These are phyloP conservation scores for Fusarium nanum DNA, from an alignment of 2,329 filamentous ascomycete genomes.

Conservation along the genomic window DNA sequence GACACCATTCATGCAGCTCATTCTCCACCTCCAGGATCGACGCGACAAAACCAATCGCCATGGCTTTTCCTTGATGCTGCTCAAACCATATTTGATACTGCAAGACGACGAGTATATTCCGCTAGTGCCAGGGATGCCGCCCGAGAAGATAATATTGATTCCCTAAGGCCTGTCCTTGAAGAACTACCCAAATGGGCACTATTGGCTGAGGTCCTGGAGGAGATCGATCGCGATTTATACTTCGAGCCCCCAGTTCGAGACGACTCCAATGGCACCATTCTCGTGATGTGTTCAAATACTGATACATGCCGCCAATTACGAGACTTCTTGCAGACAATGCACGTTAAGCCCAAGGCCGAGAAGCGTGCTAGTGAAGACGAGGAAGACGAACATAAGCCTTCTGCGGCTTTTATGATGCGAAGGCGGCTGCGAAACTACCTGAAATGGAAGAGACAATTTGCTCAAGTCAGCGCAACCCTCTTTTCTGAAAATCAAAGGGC, in stretches of 20 bases:
- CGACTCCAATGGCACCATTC: slow-evolving; percentile 88
- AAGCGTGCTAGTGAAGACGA: slow-evolving; percentile 57
- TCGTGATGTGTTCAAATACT: slow-evolving; percentile 95
- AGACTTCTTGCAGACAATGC: slow-evolving; percentile 93
- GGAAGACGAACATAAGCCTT: slow-evolving; percentile 70
- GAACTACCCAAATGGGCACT: slow-evolving; percentile 95
- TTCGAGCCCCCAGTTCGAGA: slow-evolving; percentile 81
- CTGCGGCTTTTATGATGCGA: slow-evolving; percentile 89
- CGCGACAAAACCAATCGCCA: slow-evolving; percentile 87
- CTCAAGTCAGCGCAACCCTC: slow-evolving; percentile 81
- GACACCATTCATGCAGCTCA: slow-evolving; percentile 95
- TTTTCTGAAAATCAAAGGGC: slow-evolving; percentile 85
- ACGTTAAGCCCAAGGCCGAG: slow-evolving; percentile 70
- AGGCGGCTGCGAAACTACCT: slow-evolving; percentile 88
- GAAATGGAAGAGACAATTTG: slow-evolving; percentile 89
- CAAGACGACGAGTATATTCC: slow-evolving; percentile 87
- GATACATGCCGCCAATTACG: slow-evolving; percentile 87
- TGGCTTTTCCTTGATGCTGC: slow-evolving; percentile 97
- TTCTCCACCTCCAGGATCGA: slow-evolving; percentile 87
- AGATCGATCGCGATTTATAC: slow-evolving; percentile 92
- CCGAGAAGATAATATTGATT: slow-evolving; percentile 63
- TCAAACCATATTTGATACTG: slow-evolving; percentile 91
- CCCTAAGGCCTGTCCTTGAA: slow-evolving; percentile 84
- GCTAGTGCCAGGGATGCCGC: slow-evolving; percentile 68
- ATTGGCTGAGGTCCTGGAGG: slow-evolving; percentile 88